A percentile compares a stretch with the other conserved stretches of the same genome.
These are phyloP conservation scores for Drechslerella coelobrocha DNA, from an alignment of 2,329 filamentous ascomycete genomes.

Conservation along the genomic window DNA sequence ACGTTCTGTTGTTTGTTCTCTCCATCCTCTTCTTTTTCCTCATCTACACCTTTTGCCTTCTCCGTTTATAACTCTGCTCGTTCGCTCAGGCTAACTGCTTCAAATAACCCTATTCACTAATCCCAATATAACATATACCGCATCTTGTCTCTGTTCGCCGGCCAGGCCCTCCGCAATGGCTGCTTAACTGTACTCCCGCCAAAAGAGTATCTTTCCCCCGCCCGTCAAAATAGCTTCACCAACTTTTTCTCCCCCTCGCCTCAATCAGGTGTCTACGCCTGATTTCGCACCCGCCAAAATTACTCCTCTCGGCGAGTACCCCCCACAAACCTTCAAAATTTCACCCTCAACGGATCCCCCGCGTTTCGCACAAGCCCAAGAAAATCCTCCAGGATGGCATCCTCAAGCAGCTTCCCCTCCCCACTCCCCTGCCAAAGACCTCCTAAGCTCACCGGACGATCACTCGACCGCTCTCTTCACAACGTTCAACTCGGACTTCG, in stretches of 20 bases:
- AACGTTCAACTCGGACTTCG: conserved; percentile 48
- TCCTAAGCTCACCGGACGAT: not conserved
- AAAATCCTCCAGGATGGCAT: conserved; percentile 49
- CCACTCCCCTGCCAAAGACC: conserved; percentile 10
- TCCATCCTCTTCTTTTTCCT: not conserved
- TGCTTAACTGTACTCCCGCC: conserved; percentile 24
- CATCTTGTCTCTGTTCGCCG: not conserved
- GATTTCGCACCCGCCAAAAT: conserved; percentile 45
- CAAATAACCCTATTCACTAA: too few species aligned
- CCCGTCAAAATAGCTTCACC: conserved; percentile 33
- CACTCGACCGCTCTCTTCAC: conserved; percentile 24
- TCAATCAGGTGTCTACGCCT: conserved; percentile 33
- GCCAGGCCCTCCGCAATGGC: conserved; percentile 25
- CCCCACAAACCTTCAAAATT: conserved; percentile 49
- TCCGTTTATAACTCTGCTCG: too few species aligned
- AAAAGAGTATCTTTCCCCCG: not conserved
- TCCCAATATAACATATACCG: conserved; percentile 10
- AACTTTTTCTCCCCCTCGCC: conserved; percentile 21
- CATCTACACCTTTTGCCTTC: not conserved
- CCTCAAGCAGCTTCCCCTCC: conserved; percentile 21
- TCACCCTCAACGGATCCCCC: conserved; percentile 49
- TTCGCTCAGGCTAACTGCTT: too few species aligned
- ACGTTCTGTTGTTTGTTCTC: not conserved
- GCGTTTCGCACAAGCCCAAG: conserved; percentile 51
- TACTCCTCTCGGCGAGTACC: conserved; percentile 47